These are phyloP conservation scores for Phyllosticta ampelicida DNA, from an alignment of 2,329 filamentous ascomycete genomes.

Conservation along the genomic window DNA sequence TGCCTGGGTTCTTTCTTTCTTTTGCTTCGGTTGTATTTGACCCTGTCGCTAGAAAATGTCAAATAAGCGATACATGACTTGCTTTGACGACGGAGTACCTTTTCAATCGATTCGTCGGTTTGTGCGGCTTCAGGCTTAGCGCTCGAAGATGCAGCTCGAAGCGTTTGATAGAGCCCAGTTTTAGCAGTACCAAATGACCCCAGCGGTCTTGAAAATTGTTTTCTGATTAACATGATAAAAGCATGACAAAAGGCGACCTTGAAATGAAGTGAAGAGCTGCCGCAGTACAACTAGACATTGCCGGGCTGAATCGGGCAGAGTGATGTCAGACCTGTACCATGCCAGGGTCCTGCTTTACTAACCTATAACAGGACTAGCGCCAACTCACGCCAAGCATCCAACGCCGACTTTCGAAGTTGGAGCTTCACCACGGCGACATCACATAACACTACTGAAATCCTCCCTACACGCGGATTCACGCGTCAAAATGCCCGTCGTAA, in stretches of 20 bases:
- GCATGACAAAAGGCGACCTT: background rate
- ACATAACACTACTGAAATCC: constrained; percentile 14
- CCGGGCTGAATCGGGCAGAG: background rate
- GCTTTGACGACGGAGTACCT: background rate
- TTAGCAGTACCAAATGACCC: background rate
- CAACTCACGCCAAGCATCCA: background rate
- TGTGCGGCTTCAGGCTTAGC: background rate
- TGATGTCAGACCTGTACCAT: background rate
- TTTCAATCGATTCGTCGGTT: background rate
- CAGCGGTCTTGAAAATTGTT: background rate
- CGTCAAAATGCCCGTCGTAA: constrained; percentile 50
- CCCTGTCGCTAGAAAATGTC: background rate
- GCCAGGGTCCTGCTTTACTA: background rate
- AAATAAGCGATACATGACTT: background rate
- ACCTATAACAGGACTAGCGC: background rate
- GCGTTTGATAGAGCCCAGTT: background rate
- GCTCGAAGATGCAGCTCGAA: background rate
- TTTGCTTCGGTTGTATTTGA: background rate
- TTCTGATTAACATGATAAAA: background rate
- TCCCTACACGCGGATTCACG: constrained; percentile 11
- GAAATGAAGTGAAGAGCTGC: background rate
- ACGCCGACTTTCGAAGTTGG: background rate
- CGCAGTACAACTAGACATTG: too few species aligned
- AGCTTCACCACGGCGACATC: background rate
- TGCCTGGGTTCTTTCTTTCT: constrained; percentile 26